These are phyloP conservation scores for Aspergillus arachidicola DNA, from an alignment of 2,329 filamentous ascomycete species.

Conservation along the genomic window DNA sequence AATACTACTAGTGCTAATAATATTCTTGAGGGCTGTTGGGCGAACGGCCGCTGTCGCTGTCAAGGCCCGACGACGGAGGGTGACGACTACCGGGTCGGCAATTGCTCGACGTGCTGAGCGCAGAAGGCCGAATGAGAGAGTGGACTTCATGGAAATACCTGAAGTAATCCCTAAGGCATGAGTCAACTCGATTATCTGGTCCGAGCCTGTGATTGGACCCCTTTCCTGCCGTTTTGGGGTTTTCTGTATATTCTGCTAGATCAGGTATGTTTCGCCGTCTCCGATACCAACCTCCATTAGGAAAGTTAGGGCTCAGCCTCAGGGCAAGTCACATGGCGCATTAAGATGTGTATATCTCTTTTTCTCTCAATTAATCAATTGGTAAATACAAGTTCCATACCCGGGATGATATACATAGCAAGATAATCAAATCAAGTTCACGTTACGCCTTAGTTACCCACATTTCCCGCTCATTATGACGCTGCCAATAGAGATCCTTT, in stretches of 20 bases:
- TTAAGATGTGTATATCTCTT: too few relatives aligned
- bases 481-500: neutral
- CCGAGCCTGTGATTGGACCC: neutral
- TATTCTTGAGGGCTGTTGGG: conserved; percentile 2
- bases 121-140: neutral
- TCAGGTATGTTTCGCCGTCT: neutral
- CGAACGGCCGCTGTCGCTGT: conserved; percentile 1
- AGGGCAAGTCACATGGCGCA: conserved; percentile 1
- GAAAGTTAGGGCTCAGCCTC: neutral
- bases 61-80: neutral
- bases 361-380: neutral
- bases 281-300: neutral
- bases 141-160: neutral
- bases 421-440: neutral
- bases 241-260: neutral
- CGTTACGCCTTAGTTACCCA: neutral
- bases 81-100: neutral
- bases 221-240: neutral
- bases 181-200: neutral
- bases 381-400: neutral
- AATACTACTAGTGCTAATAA: neutral
- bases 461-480: neutral
- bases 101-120: conserved; percentile 2
- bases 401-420: neutral
- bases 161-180: neutral